phyloP scores from a whole-genome alignment of 2,329 filamentous ascomycete species.

The Fusarium avenaceum region DNA sequence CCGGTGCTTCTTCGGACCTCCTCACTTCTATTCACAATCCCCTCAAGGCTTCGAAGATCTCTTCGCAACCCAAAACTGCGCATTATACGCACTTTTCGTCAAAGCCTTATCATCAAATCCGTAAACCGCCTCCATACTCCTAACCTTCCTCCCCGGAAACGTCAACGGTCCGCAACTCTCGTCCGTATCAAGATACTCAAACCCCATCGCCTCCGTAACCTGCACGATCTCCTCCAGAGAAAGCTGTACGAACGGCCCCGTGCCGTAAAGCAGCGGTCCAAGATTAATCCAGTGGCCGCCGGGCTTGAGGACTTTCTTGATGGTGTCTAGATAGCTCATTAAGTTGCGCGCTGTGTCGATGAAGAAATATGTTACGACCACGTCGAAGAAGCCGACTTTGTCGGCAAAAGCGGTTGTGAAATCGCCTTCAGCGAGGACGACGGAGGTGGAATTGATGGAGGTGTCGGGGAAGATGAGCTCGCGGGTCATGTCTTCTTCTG shows the following conservation, averaged over 20 bases:
- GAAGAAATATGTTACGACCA: conserved; percentile 70
- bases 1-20: neutral
- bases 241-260: conserved; percentile 66
- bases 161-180: conserved; percentile 59
- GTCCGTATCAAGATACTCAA: conserved; percentile 62
- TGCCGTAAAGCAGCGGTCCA: conserved; percentile 68
- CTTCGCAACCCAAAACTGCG: conserved; percentile 67
- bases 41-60: conserved; percentile 30
- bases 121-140: conserved; percentile 65
- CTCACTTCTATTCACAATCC: neutral
- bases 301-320: conserved; percentile 59
- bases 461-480: conserved; percentile 61
- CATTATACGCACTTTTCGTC: conserved; percentile 66
- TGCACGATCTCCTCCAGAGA: conserved; percentile 66
- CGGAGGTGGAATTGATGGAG: conserved; percentile 51
- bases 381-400: conserved; percentile 57
- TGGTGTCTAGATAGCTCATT: conserved; percentile 67
- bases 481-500: conserved; percentile 62
- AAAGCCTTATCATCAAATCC: conserved; percentile 65
- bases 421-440: conserved; percentile 68
- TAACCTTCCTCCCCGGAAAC: conserved; percentile 57
- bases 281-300: conserved; percentile 70
- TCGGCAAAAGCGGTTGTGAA: conserved; percentile 61
- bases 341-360: conserved; percentile 72
- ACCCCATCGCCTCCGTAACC: conserved; percentile 64